These are phyloP conservation scores for Colletotrichum magnum DNA, from an alignment of 2,329 filamentous ascomycete species.

Conservation along the genomic window DNA sequence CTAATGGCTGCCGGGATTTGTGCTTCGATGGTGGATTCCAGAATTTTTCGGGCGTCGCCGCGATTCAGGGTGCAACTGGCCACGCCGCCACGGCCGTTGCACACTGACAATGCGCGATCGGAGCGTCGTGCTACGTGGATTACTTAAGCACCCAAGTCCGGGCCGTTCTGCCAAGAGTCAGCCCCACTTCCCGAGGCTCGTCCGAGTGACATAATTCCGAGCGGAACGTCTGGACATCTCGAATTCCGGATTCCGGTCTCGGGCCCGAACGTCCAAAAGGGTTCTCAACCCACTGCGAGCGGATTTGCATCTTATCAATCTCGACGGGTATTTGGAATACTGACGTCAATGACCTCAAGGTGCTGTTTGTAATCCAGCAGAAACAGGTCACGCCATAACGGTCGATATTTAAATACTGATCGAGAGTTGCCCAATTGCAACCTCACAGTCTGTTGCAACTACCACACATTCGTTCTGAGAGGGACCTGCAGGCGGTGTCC, in stretches of 20 bases:
- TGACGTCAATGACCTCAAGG: constrained; percentile 19
- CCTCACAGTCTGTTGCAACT: too few species aligned
- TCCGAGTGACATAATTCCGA: constrained; percentile 32
- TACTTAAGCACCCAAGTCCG: constrained; percentile 31
- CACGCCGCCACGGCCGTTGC: not conserved
- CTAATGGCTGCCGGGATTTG: constrained; percentile 37
- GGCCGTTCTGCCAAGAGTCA: not conserved
- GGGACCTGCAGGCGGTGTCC: too few species aligned
- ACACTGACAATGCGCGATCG: constrained; percentile 22
- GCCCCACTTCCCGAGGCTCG: constrained; percentile 38
- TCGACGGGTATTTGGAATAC: not conserved
- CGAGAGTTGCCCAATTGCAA: too few species aligned
- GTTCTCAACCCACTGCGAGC: constrained; percentile 10
- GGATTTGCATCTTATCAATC: constrained; percentile 22
- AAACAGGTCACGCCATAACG: too few species aligned
- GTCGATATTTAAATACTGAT: too few species aligned
- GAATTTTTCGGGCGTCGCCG: constrained; percentile 31
- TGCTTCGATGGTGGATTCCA: constrained; percentile 35
- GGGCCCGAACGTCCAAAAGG: constrained; percentile 26
- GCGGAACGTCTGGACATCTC: constrained; percentile 26
- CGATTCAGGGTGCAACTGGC: constrained; percentile 28
- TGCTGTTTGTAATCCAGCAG: too few species aligned
- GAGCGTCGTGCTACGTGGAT: constrained; percentile 15
- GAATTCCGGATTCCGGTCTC: constrained; percentile 24
- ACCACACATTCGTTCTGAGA: too few species aligned